A percentile compares a stretch with the other conserved stretches of the same genome.
Conservation (phyloP, 768 basidiomycete genomes). For the Punctularia strigosozonata region DNA sequence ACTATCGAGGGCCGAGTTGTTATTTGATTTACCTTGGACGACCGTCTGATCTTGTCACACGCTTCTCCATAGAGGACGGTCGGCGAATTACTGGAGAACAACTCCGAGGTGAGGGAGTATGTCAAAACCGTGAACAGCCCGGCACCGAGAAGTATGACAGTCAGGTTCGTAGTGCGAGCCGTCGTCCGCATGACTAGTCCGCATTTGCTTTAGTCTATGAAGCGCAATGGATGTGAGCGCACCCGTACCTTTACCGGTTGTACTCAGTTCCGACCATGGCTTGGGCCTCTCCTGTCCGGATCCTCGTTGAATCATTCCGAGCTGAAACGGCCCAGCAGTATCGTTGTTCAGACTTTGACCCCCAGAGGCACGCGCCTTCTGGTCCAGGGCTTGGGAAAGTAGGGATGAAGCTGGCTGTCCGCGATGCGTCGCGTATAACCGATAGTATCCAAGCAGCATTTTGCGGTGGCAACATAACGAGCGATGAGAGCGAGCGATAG, state of each 20-base stretch:
- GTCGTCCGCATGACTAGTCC: conserved; percentile 38
- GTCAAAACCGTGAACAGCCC: conserved; percentile 64
- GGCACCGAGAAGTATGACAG: conserved; percentile 62
- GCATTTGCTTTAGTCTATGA: background rate
- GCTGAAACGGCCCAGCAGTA: conserved; percentile 66
- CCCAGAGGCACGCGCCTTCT: conserved; percentile 29
- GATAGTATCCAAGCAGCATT: conserved; percentile 1
- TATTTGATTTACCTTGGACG: conserved; percentile 25
- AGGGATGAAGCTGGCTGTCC: conserved; percentile 34
- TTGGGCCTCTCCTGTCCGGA: conserved; percentile 43
- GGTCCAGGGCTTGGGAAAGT: conserved; percentile 56
- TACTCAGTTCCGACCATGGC: conserved; percentile 72
- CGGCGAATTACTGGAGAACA: conserved; percentile 83
- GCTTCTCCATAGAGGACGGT: conserved; percentile 65
- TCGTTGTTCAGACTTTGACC: no score
- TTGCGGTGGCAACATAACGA: no score
- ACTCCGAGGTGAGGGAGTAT: conserved; percentile 72
- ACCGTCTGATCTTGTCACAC: conserved; percentile 37
- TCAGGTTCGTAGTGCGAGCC: conserved; percentile 37
- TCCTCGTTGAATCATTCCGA: conserved; percentile 52
- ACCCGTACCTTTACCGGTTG: conserved; percentile 60
- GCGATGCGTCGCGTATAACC: conserved; percentile 36
- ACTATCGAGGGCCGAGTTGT: background rate
- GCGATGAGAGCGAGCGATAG: no score
- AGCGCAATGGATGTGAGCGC: conserved; percentile 1